Percentiles rank a stretch among this genome's conserved stretches.
Conservation (phyloP, 139 green algal species). For the Nannochloris sp. region DNA sequence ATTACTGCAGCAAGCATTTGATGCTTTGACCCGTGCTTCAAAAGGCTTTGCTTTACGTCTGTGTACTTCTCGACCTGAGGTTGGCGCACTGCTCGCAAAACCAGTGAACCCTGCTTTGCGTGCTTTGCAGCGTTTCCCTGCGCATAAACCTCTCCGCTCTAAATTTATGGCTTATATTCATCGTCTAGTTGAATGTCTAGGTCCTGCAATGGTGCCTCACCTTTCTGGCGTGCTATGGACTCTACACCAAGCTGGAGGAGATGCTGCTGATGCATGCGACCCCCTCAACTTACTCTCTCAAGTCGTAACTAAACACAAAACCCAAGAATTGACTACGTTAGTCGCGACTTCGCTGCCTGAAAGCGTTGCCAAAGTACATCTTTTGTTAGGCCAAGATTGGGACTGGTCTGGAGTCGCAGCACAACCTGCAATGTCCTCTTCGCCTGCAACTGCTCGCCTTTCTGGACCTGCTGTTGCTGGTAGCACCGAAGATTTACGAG, state of each 20-base stretch:
- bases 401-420: constrained; percentile 66
- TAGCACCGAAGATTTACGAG: constrained; percentile 60
- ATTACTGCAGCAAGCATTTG: constrained; percentile 57
- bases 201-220: constrained; percentile 39
- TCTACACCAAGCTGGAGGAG: constrained; percentile 36
- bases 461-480: constrained; percentile 1
- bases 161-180: constrained; percentile 76
- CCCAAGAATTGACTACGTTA: constrained; percentile 17
- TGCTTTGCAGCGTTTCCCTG: constrained; percentile 41
- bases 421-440: constrained; percentile 10
- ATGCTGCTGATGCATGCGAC: constrained; percentile 50
- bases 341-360: neutral
- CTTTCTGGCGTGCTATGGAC: constrained; percentile 51
- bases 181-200: constrained; percentile 77
- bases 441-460: neutral
- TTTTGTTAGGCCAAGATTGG: constrained; percentile 51
- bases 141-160: constrained; percentile 47
- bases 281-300: constrained; percentile 63
- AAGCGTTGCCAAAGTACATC: constrained; percentile 40
- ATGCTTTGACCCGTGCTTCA: constrained; percentile 59
- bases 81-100: constrained; percentile 38
- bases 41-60: constrained; percentile 71
- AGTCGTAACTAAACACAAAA: constrained; percentile 32
- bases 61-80: constrained; percentile 38
- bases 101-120: constrained; percentile 5